Percentiles rank a stretch among this genome's conserved stretches.
These are phyloP conservation scores for Hygrocybe coccinea DNA, from an alignment of 768 basidiomycete genomes.

Conservation along the genomic window DNA sequence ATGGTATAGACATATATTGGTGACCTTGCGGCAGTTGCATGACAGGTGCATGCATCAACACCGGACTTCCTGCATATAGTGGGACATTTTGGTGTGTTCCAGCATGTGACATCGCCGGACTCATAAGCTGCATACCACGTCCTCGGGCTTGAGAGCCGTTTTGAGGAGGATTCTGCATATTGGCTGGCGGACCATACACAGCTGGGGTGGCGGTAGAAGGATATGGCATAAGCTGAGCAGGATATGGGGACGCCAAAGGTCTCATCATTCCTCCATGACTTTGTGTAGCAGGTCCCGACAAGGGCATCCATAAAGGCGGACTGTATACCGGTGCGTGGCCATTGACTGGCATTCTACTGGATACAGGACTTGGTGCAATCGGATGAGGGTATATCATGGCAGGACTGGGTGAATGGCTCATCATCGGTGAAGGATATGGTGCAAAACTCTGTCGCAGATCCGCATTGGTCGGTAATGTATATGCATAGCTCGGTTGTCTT, in stretches of 20 bases:
- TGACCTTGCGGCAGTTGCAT: constrained; percentile 1
- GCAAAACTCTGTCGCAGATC: constrained; percentile 54
- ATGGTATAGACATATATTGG: constrained; percentile 26
- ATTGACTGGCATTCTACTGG: constrained; percentile 55
- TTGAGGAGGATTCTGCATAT: constrained; percentile 41
- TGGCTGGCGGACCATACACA: constrained; percentile 45
- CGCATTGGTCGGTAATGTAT: constrained; percentile 40
- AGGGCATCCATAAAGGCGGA: constrained; percentile 63
- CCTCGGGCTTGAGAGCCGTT: constrained; percentile 39
- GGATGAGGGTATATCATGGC: constrained; percentile 60
- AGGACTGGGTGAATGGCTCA: constrained; percentile 67
- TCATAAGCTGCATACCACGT: constrained; percentile 55
- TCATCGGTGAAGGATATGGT: constrained; percentile 62
- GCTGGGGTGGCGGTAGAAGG: constrained; percentile 47
- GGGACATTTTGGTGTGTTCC: constrained; percentile 33
- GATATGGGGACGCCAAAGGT: constrained; percentile 57
- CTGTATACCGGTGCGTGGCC: constrained; percentile 58
- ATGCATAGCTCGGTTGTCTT: constrained; percentile 36
- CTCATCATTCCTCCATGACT: constrained; percentile 51
- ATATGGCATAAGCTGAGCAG: constrained; percentile 61
- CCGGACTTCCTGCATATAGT: constrained; percentile 67
- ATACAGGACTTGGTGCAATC: constrained; percentile 59
- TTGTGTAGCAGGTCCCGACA: constrained; percentile 44
- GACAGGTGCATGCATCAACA: constrained; percentile 58
- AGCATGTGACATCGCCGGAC: constrained; percentile 67